Evolutionary conservation across 2,329 filamentous ascomycete species (phyloP).

Genomic region (Penicillium sp.): DNA sequence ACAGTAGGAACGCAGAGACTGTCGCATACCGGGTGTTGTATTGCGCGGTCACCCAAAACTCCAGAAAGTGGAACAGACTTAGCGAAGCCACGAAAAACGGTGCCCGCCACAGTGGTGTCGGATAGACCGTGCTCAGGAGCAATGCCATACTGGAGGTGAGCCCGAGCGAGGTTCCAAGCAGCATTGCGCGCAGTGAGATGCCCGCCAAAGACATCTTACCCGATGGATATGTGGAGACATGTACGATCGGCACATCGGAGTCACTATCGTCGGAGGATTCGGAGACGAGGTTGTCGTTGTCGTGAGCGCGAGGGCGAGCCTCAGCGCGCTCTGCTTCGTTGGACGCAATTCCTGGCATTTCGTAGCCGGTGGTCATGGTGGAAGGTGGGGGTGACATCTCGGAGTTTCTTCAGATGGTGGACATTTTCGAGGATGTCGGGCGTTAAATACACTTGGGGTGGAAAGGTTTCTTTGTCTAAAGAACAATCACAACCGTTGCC

Average conservation of each 20-base stretch:
- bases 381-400: too few relatives aligned
- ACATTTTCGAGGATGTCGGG: too few relatives aligned
- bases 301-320: background rate
- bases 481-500: too few relatives aligned
- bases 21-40: slow-evolving; percentile 76
- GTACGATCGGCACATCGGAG: background rate
- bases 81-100: slow-evolving; percentile 61
- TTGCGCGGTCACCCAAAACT: slow-evolving; percentile 86
- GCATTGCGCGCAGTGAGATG: slow-evolving; percentile 48
- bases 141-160: slow-evolving; percentile 32
- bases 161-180: slow-evolving; percentile 45
- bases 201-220: slow-evolving; percentile 47
- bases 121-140: slow-evolving; percentile 26
- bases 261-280: slow-evolving; percentile 7
- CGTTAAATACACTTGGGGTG: too few relatives aligned
- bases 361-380: background rate
- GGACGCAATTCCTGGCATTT: too few relatives aligned
- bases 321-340: background rate
- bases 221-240: slow-evolving; percentile 34
- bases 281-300: slow-evolving; percentile 6
- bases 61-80: slow-evolving; percentile 87
- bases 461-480: too few relatives aligned
- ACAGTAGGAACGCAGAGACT: slow-evolving; percentile 77
- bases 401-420: too few relatives aligned
- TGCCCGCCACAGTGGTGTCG: slow-evolving; percentile 57